Evolutionary conservation across 805 yeast species (phyloP).

Genomic region (Schwanniomyces pseudopolymorphus): DNA sequence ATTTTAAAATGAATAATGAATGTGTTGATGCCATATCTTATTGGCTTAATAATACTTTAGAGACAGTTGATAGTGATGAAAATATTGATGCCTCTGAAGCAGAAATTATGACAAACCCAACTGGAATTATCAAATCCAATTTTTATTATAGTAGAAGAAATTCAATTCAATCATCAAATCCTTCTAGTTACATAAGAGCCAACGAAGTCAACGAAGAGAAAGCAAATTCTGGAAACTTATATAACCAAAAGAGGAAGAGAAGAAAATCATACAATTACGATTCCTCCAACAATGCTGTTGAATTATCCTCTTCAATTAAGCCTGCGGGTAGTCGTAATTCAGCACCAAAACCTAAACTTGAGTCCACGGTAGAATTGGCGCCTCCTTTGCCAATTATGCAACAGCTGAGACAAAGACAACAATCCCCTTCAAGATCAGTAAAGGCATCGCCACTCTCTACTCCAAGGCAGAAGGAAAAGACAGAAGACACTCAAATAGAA

Average conservation of each 20-base stretch:
- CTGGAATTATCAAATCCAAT: slow-evolving; percentile 27
- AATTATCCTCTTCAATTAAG: slow-evolving; percentile 3
- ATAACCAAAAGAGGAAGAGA: slow-evolving; percentile 15
- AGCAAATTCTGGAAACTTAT: slow-evolving; percentile 1
- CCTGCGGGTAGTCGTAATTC: slow-evolving; percentile 3
- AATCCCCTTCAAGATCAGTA: slow-evolving; percentile 4
- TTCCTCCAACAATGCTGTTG: not conserved
- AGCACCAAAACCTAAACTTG: slow-evolving; percentile 5
- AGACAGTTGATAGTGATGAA: slow-evolving; percentile 11
- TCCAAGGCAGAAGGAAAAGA: slow-evolving; percentile 5
- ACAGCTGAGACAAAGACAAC: not conserved
- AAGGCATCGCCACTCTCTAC: slow-evolving; percentile 4
- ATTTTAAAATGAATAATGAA: slow-evolving; percentile 37
- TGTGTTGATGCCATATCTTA: slow-evolving; percentile 38
- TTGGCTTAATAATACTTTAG: slow-evolving; percentile 30
- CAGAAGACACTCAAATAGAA: slow-evolving; percentile 4
- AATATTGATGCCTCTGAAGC: slow-evolving; percentile 12
- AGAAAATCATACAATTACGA: slow-evolving; percentile 17
- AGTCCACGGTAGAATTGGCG: not conserved
- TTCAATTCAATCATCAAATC: slow-evolving; percentile 16
- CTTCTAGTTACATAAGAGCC: slow-evolving; percentile 1
- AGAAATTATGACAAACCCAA: slow-evolving; percentile 24
- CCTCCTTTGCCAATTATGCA: not conserved
- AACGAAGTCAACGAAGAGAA: slow-evolving; percentile 3
- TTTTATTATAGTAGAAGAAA: slow-evolving; percentile 18